Percentiles rank a stretch among this genome's conserved stretches.
Conservation (phyloP, 768 basidiomycete genomes). For the Xerocomellus chrysenteron region DNA sequence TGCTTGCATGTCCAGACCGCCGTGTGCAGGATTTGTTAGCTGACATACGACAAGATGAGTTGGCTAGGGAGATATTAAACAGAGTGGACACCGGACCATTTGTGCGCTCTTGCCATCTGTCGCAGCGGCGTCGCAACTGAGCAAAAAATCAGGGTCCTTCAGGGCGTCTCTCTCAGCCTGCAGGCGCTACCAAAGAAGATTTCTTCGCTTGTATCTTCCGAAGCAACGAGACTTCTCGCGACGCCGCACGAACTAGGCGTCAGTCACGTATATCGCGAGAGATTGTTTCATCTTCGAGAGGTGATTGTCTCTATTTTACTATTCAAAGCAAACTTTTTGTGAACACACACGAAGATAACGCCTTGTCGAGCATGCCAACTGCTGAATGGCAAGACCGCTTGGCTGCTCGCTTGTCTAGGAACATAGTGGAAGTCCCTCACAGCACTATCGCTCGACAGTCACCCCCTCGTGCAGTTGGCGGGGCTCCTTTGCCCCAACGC, state of each 20-base stretch:
- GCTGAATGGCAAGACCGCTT: constrained; percentile 79
- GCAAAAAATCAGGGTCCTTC: constrained; percentile 55
- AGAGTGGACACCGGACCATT: constrained; percentile 82
- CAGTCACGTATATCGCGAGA: constrained; percentile 78
- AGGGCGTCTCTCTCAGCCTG: constrained; percentile 60
- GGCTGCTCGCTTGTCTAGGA: constrained; percentile 50
- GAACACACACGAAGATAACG: constrained; percentile 43
- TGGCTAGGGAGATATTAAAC: constrained; percentile 73
- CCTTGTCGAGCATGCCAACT: constrained; percentile 62
- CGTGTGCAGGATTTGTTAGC: constrained; percentile 60
- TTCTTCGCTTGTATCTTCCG: constrained; percentile 73
- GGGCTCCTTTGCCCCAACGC: constrained; percentile 43
- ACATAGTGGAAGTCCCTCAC: constrained; percentile 9
- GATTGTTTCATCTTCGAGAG: constrained; percentile 72
- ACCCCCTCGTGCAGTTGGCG: constrained; percentile 29
- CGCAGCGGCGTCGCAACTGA: constrained; percentile 5
- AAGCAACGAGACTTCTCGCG: constrained; percentile 53
- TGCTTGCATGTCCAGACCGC: constrained; percentile 70
- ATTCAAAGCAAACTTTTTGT: constrained; percentile 1
- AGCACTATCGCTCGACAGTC: constrained; percentile 10
- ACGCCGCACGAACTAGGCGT: constrained; percentile 60
- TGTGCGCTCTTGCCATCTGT: constrained; percentile 39
- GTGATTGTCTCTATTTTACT: constrained; percentile 28
- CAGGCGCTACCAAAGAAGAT: constrained; percentile 70
- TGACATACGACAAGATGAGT: constrained; percentile 67